phyloP scores from a whole-genome alignment of 306 rosid species.

The Malus fusca region DNA sequence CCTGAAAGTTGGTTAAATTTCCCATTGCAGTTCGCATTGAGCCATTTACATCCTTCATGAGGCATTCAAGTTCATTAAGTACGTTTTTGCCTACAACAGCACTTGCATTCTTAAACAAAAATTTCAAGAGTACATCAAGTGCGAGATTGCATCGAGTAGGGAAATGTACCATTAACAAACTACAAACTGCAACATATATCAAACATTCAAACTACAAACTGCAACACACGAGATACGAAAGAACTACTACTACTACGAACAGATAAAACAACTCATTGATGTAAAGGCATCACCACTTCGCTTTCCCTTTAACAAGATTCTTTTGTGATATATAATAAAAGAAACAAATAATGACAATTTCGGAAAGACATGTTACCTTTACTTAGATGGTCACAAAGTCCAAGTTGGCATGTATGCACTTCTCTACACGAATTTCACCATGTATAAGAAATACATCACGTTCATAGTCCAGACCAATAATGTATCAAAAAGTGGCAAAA shows the following conservation, averaged over 20 bases:
- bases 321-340: background rate
- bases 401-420: conserved; percentile 62
- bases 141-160: background rate
- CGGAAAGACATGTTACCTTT: conserved; percentile 31
- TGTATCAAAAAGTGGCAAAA: background rate
- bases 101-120: conserved; percentile 9
- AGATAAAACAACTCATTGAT: background rate
- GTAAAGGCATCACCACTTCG: background rate
- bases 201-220: background rate
- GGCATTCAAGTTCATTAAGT: conserved; percentile 42
- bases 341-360: background rate
- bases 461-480: conserved; percentile 18
- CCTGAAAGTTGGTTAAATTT: conserved; percentile 13
- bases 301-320: background rate
- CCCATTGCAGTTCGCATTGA: conserved; percentile 23
- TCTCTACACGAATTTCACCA: conserved; percentile 30
- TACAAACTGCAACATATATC: no score
- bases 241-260: background rate
- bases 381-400: conserved; percentile 47
- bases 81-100: conserved; percentile 39
- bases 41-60: conserved; percentile 38
- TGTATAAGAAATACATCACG: conserved; percentile 10
- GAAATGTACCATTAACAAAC: background rate
- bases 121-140: background rate
- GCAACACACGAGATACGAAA: background rate